phyloP scores from a whole-genome alignment of 2,329 filamentous ascomycete genomes.

The Diaporthe helianthi region DNA sequence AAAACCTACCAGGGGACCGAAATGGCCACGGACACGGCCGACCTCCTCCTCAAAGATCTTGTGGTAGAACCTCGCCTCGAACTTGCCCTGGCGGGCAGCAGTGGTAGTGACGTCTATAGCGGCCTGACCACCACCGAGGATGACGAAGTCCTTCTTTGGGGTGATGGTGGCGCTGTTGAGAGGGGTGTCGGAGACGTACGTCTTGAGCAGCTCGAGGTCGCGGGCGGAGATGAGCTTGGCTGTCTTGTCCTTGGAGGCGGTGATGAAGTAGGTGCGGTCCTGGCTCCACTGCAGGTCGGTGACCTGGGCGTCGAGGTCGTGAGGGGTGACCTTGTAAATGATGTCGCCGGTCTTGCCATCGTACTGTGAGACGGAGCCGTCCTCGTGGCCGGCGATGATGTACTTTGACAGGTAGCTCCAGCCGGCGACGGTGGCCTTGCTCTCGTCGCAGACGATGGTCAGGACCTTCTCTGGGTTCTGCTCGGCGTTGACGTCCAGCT shows the following conservation, averaged over 20 bases:
- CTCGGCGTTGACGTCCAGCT: slow-evolving; percentile 77
- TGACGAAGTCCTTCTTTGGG: slow-evolving; percentile 95
- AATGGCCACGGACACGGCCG: slow-evolving; percentile 94
- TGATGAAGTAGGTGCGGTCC: slow-evolving; percentile 98
- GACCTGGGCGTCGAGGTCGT: slow-evolving; percentile 83
- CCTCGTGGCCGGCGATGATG: slow-evolving; percentile 97
- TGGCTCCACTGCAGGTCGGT: slow-evolving; percentile 94
- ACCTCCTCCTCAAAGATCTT: slow-evolving; percentile 99
- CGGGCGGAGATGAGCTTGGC: slow-evolving; percentile 89
- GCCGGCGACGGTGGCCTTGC: slow-evolving; percentile 96
- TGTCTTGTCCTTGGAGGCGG: slow-evolving; percentile 96
- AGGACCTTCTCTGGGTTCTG: slow-evolving; percentile 84
- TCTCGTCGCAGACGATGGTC: slow-evolving; percentile 91
- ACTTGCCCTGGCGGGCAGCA: slow-evolving; percentile 93
- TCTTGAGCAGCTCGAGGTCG: slow-evolving; percentile 92
- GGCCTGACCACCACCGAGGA: slow-evolving; percentile 96
- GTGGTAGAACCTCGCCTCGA: slow-evolving; percentile 99
- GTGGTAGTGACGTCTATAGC: slow-evolving; percentile 99
- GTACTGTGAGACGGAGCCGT: slow-evolving; percentile 89
- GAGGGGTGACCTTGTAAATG: slow-evolving; percentile 79
- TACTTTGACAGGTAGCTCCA: slow-evolving; percentile 95
- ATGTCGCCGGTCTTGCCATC: slow-evolving; percentile 91
- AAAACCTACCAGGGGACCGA: slow-evolving; percentile 76
- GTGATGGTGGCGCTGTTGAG: slow-evolving; percentile 96
- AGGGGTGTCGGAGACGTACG: slow-evolving; percentile 88